Conservation (phyloP, 2,329 filamentous ascomycete genomes). For the Nannizzia gypsea region DNA sequence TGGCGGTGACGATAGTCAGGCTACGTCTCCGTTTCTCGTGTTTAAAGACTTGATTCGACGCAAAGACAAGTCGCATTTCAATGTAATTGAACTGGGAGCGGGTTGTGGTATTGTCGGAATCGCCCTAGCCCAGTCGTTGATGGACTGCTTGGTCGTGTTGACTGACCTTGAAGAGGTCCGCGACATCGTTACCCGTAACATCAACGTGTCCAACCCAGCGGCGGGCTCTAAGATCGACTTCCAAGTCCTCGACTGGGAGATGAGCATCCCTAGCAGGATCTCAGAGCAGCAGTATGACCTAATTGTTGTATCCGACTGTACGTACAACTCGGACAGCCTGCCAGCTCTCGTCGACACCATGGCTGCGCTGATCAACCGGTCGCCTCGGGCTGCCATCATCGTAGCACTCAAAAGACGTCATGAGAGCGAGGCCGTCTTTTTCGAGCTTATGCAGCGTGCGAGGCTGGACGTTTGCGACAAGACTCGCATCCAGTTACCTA, state of each 20-base stretch:
- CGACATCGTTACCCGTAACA: conserved; percentile 49
- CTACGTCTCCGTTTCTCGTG: conserved; percentile 12
- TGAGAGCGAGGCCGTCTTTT: conserved; percentile 54
- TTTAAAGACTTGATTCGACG: conserved; percentile 26
- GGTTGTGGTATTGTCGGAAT: conserved; percentile 60
- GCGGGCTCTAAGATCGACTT: conserved; percentile 37
- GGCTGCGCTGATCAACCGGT: conserved; percentile 34
- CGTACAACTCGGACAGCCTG: conserved; percentile 58
- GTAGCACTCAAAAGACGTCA: conserved; percentile 58
- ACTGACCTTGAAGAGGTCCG: conserved; percentile 56
- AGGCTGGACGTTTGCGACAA: conserved; percentile 26
- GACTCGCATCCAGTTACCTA: conserved; percentile 26
- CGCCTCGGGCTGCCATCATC: conserved; percentile 41
- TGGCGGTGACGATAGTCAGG: conserved; percentile 8
- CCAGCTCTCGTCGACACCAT: conserved; percentile 51
- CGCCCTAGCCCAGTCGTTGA: conserved; percentile 44
- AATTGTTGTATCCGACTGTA: conserved; percentile 58
- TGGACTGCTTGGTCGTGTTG: conserved; percentile 43
- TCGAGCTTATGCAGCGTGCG: conserved; percentile 44
- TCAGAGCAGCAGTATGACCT: conserved; percentile 40
- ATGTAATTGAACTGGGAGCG: conserved; percentile 53
- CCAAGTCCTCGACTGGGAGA: conserved; percentile 52
- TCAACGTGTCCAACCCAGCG: conserved; percentile 33
- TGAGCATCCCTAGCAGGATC: conserved; percentile 36
- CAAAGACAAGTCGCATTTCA: conserved; percentile 26